Evolutionary conservation across 176 grass and related monocot species (phyloP).

Genomic region (Aegilops bicornis): DNA sequence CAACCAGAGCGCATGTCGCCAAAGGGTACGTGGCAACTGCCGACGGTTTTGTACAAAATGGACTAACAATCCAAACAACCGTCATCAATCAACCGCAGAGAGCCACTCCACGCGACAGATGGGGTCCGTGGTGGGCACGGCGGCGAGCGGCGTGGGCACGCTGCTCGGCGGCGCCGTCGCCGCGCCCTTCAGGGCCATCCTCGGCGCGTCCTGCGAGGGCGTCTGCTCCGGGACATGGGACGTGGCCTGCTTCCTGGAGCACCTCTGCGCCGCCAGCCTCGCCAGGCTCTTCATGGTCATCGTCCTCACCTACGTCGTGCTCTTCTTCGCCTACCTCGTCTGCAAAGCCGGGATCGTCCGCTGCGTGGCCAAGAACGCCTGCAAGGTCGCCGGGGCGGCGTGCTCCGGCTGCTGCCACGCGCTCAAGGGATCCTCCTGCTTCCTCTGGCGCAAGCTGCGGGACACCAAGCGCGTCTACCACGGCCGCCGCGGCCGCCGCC

Average conservation of each 20-base stretch:
- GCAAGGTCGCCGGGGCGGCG: slow-evolving; percentile 30
- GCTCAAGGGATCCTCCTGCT: not conserved
- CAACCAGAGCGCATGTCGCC: too few relatives aligned
- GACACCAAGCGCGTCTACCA: slow-evolving; percentile 39
- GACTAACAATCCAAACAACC: not conserved
- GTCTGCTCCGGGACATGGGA: slow-evolving; percentile 70
- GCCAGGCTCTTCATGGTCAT: slow-evolving; percentile 40
- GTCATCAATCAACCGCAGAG: not conserved
- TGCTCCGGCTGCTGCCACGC: slow-evolving; percentile 10
- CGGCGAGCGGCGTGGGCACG: slow-evolving; percentile 1
- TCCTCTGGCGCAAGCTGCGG: slow-evolving; percentile 34
- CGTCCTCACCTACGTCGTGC: slow-evolving; percentile 32
- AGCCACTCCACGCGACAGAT: too few relatives aligned
- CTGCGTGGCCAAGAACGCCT: slow-evolving; percentile 36
- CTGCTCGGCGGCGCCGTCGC: not conserved
- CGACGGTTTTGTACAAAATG: not conserved
- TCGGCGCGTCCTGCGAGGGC: slow-evolving; percentile 9
- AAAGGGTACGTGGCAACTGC: not conserved
- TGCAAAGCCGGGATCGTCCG: slow-evolving; percentile 41
- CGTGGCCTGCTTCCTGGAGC: slow-evolving; percentile 57
- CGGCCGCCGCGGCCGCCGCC: not conserved
- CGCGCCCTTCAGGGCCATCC: not conserved
- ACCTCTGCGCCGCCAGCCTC: slow-evolving; percentile 51
- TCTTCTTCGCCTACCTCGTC: slow-evolving; percentile 27
- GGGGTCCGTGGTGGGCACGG: slow-evolving; percentile 22